Base-by-base conservation (phyloP, 2,329 filamentous ascomycete genomes). In the Aquanectria penicillioides region DNA sequence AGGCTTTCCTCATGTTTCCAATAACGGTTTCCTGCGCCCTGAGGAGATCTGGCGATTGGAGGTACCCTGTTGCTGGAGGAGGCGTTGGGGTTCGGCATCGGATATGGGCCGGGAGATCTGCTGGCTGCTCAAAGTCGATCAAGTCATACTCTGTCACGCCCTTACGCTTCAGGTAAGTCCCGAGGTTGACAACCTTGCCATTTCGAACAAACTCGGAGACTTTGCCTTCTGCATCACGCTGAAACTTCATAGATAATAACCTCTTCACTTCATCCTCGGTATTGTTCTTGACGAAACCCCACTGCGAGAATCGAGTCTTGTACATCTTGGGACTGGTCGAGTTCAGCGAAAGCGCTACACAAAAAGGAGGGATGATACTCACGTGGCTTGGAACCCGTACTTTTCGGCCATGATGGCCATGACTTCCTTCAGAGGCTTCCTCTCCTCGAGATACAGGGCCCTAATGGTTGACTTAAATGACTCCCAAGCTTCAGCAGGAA, bases 281-380 rank as follows among this genome's bases (percentile, higher is more conserved):
- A 60, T 83, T 83, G 57, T 84, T 83, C 72, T 84, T 84, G 34
- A 81, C 81, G 60, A 84, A 84, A 0, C 81, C 81, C 81, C 81
- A 84, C 60, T 83, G 80, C 12, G 82, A 82, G 64, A 83, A 83
- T 20, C 81, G 74, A n/a, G 81, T 83, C 66, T 84, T 84, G 69
- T 84, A 84, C 81, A 84, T 84, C 62, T 83, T 82, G 15, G 81
- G 80, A 15, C 81, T 83, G 44, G 4, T 6, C 18, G 25, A 25
- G 37, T 61, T 71, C 44, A 73, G 68, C 50, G 41, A 59, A 17
- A 12, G 41, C 11, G 13, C 4, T 5, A 5, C 2, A 4, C 6
- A 4, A 5, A 4, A 17, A 25, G 5, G 28, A 10, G 9, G 17
- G 29, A 4, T 5, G 23, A 41, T 12, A 72, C 80, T 72, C 71